Percentiles rank a stretch among this genome's conserved stretches.
phyloP scores from a whole-genome alignment of 2,329 filamentous ascomycete species.

The Penicillium sp. region DNA sequence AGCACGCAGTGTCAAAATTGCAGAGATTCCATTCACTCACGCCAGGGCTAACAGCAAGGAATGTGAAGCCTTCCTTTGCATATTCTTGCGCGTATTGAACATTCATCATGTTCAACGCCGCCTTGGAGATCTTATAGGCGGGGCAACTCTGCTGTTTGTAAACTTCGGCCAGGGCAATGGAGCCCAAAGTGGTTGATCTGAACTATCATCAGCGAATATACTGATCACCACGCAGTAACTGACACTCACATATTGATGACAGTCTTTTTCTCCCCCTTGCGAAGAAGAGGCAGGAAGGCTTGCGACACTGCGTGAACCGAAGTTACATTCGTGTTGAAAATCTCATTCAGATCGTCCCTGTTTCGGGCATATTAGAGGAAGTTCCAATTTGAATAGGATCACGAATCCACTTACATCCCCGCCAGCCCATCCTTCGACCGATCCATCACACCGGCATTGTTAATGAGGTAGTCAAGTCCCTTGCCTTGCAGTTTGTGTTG shows the following conservation, averaged over 20 bases:
- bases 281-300: constrained; percentile 38
- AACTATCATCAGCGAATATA: neutral
- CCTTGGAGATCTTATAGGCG: constrained; percentile 47
- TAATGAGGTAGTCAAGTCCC: constrained; percentile 46
- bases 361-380: neutral
- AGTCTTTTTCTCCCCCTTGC: constrained; percentile 39
- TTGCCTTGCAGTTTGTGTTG: constrained; percentile 33
- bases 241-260: constrained; percentile 43
- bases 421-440: constrained; percentile 12
- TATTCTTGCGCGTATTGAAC: constrained; percentile 32
- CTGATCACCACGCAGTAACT: neutral
- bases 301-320: constrained; percentile 39
- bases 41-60: constrained; percentile 44
- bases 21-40: constrained; percentile 30
- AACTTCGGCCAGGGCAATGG: constrained; percentile 29
- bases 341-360: constrained; percentile 36
- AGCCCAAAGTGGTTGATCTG: constrained; percentile 43
- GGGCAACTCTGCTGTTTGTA: constrained; percentile 24
- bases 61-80: constrained; percentile 40
- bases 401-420: constrained; percentile 21
- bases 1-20: neutral
- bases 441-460: constrained; percentile 41
- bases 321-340: constrained; percentile 42
- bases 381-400: neutral
- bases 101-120: constrained; percentile 47